These are phyloP conservation scores for Exutisphaerella laricina DNA, from an alignment of 2,329 filamentous ascomycete species.

Conservation along the genomic window DNA sequence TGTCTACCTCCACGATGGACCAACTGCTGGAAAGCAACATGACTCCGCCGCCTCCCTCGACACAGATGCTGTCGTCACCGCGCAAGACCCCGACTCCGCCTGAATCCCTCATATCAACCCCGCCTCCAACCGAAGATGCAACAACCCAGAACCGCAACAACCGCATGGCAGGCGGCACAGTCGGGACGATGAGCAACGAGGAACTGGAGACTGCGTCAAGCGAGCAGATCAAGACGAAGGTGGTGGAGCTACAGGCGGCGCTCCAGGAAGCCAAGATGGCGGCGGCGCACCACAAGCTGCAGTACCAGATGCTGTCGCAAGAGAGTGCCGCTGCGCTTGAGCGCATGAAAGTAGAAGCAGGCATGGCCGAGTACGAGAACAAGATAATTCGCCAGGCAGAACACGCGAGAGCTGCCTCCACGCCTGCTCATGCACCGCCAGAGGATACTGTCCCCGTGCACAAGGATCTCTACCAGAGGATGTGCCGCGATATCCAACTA, in stretches of 20 bases:
- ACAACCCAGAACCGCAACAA: conserved; percentile 11
- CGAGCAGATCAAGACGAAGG: conserved; percentile 50
- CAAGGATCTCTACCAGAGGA: conserved; percentile 52
- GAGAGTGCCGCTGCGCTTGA: conserved; percentile 81
- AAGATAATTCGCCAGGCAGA: conserved; percentile 74
- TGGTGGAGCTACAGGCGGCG: conserved; percentile 47
- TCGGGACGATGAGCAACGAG: conserved; percentile 40
- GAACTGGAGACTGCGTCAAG: conserved; percentile 50
- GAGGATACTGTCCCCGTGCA: conserved; percentile 35
- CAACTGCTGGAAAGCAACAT: conserved; percentile 36
- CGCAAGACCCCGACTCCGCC: conserved; percentile 49
- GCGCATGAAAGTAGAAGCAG: conserved; percentile 82
- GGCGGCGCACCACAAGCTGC: conserved; percentile 82
- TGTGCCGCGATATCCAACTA: conserved; percentile 52
- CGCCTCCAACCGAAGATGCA: conserved; percentile 39
- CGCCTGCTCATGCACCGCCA: conserved; percentile 44
- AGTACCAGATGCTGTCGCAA: conserved; percentile 76
- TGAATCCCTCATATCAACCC: conserved; percentile 44
- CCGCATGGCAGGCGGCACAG: conserved; percentile 14
- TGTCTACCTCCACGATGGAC: no score
- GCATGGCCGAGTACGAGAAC: conserved; percentile 83
- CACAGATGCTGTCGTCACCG: conserved; percentile 43
- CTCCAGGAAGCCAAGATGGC: conserved; percentile 71
- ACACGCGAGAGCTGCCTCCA: conserved; percentile 52
- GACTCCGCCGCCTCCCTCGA: conserved; percentile 57